Base-by-base conservation (phyloP, 1,139 yeast species). In the Pneumocystis canis region DNA sequence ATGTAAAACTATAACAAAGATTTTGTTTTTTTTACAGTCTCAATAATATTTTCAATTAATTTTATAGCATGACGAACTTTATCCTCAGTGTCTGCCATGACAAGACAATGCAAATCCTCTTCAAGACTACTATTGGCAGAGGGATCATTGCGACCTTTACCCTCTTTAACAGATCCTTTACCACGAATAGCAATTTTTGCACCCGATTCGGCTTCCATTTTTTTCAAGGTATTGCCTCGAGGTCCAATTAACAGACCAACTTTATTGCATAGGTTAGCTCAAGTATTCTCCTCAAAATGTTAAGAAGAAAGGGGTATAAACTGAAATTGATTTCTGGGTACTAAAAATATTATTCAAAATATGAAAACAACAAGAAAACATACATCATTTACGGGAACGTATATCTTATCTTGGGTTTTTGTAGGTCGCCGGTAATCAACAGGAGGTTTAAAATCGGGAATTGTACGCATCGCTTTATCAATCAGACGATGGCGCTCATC, bases 191-290 rank as follows among this genome's bases (percentile, higher is more conserved):
- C 73, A 60, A 84, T 74, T 64, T 77, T 76, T 14, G 84, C 84
- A 0, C 87, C 88, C 9, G 81, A 75, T 63, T 82, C 75, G 3
- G 82, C 75, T 76, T 90, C 96, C 74, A 94, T 76, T 69, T 83
- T 83, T 66, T 88, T 82, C 69, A 90, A 75, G 0, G 97, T 92
- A 69, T 87, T 85, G 28, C 97, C 99, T 77, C 99, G 84, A 39
- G 99, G 98, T 0, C 99, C 99, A 63, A 94, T 75, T 53, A 94
- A 76, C 63, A 87, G 79, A 0, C 99, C 99, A 63, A 92, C 67
- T 65, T 53, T n/a, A 28, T 37, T 47, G 11, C 31, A 32, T 56
- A 25, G 31, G 54, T 33, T 54, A 37, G 37, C 32, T 30, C 37
- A 11, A 33, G 32, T 47, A 47, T 47, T 47, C 54, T n/a, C 30